Conservation (phyloP, 352 stramenopile genomes). For the Halophytophthora polymorphica region DNA sequence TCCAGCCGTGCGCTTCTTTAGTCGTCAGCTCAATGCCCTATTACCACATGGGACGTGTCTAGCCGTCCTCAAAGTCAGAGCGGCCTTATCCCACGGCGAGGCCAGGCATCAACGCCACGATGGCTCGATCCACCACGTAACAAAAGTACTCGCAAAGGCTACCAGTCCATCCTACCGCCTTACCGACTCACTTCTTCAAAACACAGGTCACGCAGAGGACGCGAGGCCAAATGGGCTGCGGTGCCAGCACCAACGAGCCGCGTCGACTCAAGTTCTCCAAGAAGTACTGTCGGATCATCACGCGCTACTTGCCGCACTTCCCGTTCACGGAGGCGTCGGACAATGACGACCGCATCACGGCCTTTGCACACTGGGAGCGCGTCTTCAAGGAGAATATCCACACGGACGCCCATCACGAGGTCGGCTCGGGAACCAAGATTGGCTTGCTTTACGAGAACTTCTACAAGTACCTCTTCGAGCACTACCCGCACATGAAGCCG, state of each 20-base stretch:
- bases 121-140: no score
- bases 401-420: slow-evolving; percentile 42
- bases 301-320: slow-evolving; percentile 63
- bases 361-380: slow-evolving; percentile 62
- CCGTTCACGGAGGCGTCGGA: slow-evolving; percentile 45
- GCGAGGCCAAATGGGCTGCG: slow-evolving; percentile 50
- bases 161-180: no score
- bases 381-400: slow-evolving; percentile 72
- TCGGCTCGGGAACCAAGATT: slow-evolving; percentile 41
- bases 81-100: no score
- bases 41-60: no score
- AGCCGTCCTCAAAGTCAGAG: no score
- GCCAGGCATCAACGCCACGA: no score
- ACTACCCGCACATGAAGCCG: slow-evolving; percentile 54
- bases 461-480: slow-evolving; percentile 64
- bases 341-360: slow-evolving; percentile 42
- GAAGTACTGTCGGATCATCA: slow-evolving; percentile 63
- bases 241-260: slow-evolving; percentile 14
- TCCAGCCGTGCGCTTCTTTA: no score
- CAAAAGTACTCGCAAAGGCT: no score
- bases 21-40: no score
- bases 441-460: slow-evolving; percentile 61
- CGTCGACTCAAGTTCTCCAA: slow-evolving; percentile 45
- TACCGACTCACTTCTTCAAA: no score
- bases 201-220: no score